Percentiles rank a stretch among this genome's conserved stretches.
These are phyloP conservation scores for Mortierella sp. DNA, from an alignment of 371 early-diverging fungal species.

Conservation along the genomic window DNA sequence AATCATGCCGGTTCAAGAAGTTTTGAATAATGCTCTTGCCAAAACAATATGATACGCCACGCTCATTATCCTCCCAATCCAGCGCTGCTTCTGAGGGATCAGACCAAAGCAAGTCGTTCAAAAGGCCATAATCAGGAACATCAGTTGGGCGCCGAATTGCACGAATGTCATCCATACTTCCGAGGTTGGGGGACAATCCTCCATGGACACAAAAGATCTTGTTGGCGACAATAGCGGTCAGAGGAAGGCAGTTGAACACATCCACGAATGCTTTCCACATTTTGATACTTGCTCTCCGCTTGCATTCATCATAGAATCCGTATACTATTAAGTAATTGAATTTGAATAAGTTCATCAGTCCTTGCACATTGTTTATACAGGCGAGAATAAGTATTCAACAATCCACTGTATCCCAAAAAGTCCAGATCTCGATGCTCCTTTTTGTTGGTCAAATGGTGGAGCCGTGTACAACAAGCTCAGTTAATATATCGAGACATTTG, in stretches of 20 bases:
- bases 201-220: conserved; percentile 99
- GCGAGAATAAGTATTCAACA: too few species aligned
- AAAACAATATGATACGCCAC: conserved; percentile 98
- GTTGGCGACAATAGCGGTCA: conserved; percentile 96
- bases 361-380: too few species aligned
- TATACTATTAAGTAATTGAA: conserved; percentile 71
- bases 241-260: conserved; percentile 98
- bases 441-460: too few species aligned
- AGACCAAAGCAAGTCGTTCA: conserved; percentile 94
- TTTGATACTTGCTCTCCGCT: conserved; percentile 93
- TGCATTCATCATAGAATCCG: conserved; percentile 99
- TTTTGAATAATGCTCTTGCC: conserved; percentile 90
- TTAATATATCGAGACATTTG: too few species aligned
- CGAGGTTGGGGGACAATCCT: conserved; percentile 92
- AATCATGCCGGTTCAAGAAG: conserved; percentile 91
- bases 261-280: conserved; percentile 99
- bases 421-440: too few species aligned
- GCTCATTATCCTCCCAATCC: conserved; percentile 98
- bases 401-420: too few species aligned
- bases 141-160: conserved; percentile 94
- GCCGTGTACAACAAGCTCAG: too few species aligned
- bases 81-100: conserved; percentile 83
- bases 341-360: too few species aligned
- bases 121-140: conserved; percentile 96
- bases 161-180: conserved; percentile 95